Evolutionary conservation across 805 yeast genomes (phyloP).

Genomic region (Myxozyma geophila): DNA sequence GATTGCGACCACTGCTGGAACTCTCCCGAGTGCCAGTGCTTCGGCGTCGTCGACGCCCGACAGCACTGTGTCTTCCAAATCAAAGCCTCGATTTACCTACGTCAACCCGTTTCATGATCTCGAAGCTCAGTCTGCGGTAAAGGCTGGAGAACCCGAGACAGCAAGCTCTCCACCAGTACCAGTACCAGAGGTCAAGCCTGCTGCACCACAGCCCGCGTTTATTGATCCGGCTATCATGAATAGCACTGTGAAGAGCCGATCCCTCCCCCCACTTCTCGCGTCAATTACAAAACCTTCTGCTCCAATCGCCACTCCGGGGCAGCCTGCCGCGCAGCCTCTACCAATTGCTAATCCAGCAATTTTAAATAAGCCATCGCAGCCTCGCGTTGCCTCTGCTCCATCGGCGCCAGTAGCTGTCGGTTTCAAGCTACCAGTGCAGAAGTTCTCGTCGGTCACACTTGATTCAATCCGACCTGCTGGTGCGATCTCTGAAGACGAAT

Average conservation of each 20-base stretch:
- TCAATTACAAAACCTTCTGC: background rate
- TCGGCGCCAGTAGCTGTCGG: conserved; percentile 1
- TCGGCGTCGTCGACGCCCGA: conserved; percentile 1
- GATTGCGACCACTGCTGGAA: background rate
- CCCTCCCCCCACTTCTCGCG: no score
- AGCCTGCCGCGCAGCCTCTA: background rate
- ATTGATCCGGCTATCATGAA: background rate
- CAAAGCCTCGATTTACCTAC: conserved; percentile 28
- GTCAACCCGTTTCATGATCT: conserved; percentile 29
- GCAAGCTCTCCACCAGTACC: conserved; percentile 1
- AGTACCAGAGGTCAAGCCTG: background rate
- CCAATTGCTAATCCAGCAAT: conserved; percentile 2
- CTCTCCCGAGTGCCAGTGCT: background rate
- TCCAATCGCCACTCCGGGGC: conserved; percentile 7
- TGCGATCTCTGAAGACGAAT: conserved; percentile 19
- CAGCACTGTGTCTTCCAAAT: background rate
- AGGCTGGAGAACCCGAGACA: background rate
- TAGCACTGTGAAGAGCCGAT: background rate
- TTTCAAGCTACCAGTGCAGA: conserved; percentile 15
- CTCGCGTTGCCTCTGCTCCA: background rate
- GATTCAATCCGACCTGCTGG: conserved; percentile 19
- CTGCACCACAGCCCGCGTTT: conserved; percentile 1
- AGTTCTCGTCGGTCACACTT: conserved; percentile 8
- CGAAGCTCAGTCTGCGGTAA: conserved; percentile 20
- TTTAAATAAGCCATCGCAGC: background rate